Base-by-base conservation (phyloP, 306 rosid species). In the Cicer pinnatifidum region DNA sequence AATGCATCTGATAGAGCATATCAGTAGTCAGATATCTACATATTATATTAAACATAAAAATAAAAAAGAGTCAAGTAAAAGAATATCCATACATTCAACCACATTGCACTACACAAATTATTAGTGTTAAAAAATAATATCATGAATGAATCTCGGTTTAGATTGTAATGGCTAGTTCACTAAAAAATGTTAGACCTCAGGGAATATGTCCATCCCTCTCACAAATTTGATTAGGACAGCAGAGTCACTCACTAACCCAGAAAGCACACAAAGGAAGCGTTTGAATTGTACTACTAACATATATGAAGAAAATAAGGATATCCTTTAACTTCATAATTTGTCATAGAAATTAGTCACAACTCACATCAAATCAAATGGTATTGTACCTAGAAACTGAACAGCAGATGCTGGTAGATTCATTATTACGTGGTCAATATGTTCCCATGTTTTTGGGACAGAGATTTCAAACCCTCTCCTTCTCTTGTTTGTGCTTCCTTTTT, bases 351-450 rank as follows among this genome's bases (percentile, higher is more conserved):
- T 44, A 58, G 33, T 12, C 45, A 48, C 51, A 56, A 71, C 78
- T 12, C 45, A 48, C 51, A 56, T 74, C 78, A 78, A 48, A 79
- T 81, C 37, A 45, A 70, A 75, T 45, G 39, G 45, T 56, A 59
- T 39, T 63, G 60, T 86, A 94, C 97, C 97, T 62, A 94, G 85
- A 88, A 91, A 94, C 44, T 91, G 86, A 77, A 94, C 73, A 60
- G 98, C 97, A 80, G 98, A 91, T 77, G 98, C 98, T 44, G 97
- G 98, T 16, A 94, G 82, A 52, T 91, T 94, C 98, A 91, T 94
- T 67, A 94, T 79, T 62, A 94, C 82, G 43, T 91, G 97, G 89
- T 94, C 98, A 79, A 89, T 43, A 81, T 91, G 97, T 71, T 89
- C 95, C 90, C 95, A 89, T 33, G 91, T 75, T 83, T 85, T 88